Percentiles rank a stretch among this genome's conserved stretches.
Evolutionary conservation across 1,284 basidiomycete species (phyloP).

Genomic region (Tilletia indica): DNA sequence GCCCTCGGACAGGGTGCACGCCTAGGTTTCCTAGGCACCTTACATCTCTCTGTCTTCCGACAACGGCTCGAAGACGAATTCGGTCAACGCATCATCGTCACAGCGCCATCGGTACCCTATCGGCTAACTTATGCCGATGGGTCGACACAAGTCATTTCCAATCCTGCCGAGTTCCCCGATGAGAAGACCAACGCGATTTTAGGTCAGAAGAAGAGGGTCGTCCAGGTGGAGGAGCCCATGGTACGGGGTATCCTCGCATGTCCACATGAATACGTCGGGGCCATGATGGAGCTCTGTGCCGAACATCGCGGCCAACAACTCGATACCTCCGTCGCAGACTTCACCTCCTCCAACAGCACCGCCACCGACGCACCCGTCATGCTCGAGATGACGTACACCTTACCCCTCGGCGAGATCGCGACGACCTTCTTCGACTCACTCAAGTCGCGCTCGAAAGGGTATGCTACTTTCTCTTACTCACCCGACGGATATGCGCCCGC

Average conservation of each 20-base stretch:
- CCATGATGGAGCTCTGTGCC: slow-evolving; percentile 54
- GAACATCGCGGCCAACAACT: slow-evolving; percentile 53
- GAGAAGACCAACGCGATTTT: slow-evolving; percentile 20
- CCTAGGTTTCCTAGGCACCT: slow-evolving; percentile 88
- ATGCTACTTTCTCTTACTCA: slow-evolving; percentile 52
- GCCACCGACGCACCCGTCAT: background rate
- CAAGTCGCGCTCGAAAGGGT: slow-evolving; percentile 52
- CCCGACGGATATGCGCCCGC: slow-evolving; percentile 41
- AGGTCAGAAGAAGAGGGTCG: slow-evolving; percentile 34
- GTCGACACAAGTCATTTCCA: slow-evolving; percentile 34
- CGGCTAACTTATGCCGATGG: slow-evolving; percentile 43
- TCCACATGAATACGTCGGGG: slow-evolving; percentile 52
- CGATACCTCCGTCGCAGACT: slow-evolving; percentile 30
- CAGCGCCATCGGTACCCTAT: slow-evolving; percentile 52
- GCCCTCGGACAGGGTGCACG: slow-evolving; percentile 93
- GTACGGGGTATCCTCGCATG: slow-evolving; percentile 46
- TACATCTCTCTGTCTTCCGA: slow-evolving; percentile 96
- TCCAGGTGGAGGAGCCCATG: slow-evolving; percentile 45
- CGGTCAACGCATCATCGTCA: slow-evolving; percentile 50
- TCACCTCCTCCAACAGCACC: slow-evolving; percentile 3
- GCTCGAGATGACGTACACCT: slow-evolving; percentile 47
- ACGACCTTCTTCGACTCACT: slow-evolving; percentile 55
- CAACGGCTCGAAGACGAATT: slow-evolving; percentile 97
- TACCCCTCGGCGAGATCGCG: slow-evolving; percentile 52
- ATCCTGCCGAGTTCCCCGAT: slow-evolving; percentile 52